Percentiles rank a stretch among this genome's conserved stretches.
Conservation (phyloP, 352 stramenopile species). For the Pythium rhizo-oryzae region DNA sequence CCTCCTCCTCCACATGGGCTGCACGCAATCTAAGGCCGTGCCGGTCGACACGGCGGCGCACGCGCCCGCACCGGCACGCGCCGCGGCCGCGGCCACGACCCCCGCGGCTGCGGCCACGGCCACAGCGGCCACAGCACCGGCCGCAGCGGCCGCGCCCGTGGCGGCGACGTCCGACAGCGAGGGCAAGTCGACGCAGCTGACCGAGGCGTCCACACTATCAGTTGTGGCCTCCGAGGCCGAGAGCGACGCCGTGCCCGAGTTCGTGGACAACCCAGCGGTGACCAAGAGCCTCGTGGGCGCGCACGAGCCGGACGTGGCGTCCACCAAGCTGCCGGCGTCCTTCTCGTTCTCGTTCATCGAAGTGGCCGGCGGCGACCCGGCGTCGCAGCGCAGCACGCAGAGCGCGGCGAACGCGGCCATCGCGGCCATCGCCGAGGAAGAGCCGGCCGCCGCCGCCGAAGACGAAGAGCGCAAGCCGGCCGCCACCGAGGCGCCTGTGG, state of each 20-base stretch:
- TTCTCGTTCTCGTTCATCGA: slow-evolving; percentile 83
- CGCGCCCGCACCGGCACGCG: neutral
- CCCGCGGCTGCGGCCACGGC: neutral
- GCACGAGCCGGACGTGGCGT: slow-evolving; percentile 7
- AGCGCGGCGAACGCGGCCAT: slow-evolving; percentile 17
- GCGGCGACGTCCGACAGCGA: neutral
- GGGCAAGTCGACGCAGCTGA: neutral
- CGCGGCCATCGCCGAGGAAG: slow-evolving; percentile 23
- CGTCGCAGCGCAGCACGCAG: slow-evolving; percentile 12
- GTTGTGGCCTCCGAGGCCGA: slow-evolving; percentile 34
- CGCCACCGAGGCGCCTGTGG: neutral
- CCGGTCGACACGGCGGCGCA: slow-evolving; percentile 14
- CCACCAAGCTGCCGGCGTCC: slow-evolving; percentile 34
- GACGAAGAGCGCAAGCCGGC: neutral
- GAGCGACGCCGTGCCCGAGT: slow-evolving; percentile 55
- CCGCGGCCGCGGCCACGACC: neutral
- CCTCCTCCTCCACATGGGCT: slow-evolving; percentile 45
- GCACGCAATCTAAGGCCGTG: slow-evolving; percentile 58
- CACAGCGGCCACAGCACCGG: neutral
- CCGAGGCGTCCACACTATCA: neutral
- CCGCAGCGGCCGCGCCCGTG: neutral
- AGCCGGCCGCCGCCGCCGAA: neutral
- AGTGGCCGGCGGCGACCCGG: slow-evolving; percentile 31
- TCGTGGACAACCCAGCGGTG: slow-evolving; percentile 38
- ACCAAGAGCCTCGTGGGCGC: slow-evolving; percentile 19